Percentiles rank a stretch among this genome's conserved stretches.
Evolutionary conservation across 2,329 filamentous ascomycete genomes (phyloP).

Genomic region (Microdochium paspali): DNA sequence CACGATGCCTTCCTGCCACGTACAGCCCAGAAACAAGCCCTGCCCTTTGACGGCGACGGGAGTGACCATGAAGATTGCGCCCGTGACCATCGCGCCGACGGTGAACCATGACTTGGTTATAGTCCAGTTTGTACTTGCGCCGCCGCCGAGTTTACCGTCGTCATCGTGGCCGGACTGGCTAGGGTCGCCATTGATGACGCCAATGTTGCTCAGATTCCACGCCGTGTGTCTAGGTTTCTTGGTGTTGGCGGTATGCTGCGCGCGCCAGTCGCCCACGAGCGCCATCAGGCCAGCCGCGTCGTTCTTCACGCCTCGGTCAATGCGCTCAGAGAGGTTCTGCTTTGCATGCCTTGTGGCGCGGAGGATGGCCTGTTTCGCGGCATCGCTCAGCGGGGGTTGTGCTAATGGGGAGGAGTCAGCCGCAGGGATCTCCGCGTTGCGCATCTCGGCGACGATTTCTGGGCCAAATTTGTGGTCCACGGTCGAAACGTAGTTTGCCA

Average conservation of each 20-base stretch:
- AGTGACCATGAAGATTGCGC: slow-evolving; percentile 5
- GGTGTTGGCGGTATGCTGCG: slow-evolving; percentile 15
- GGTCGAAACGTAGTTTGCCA: slow-evolving; percentile 11
- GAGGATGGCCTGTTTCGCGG: slow-evolving; percentile 8
- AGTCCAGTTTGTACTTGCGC: slow-evolving; percentile 9
- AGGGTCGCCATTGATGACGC: slow-evolving; percentile 21
- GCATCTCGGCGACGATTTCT: slow-evolving; percentile 8
- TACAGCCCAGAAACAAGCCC: slow-evolving; percentile 1
- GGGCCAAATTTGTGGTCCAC: slow-evolving; percentile 8
- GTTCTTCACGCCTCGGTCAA: slow-evolving; percentile 17
- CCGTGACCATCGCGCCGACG: slow-evolving; percentile 7
- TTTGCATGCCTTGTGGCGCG: slow-evolving; percentile 13
- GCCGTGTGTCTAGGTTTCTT: slow-evolving; percentile 18
- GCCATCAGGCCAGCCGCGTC: slow-evolving; percentile 22
- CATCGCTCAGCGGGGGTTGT: slow-evolving; percentile 1
- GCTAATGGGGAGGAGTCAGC: not conserved
- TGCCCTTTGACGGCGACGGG: slow-evolving; percentile 7
- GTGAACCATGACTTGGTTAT: slow-evolving; percentile 9
- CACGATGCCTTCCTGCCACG: slow-evolving; percentile 14
- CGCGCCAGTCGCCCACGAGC: slow-evolving; percentile 23
- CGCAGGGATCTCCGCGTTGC: not conserved
- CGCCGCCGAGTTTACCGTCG: not conserved
- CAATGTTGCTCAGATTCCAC: slow-evolving; percentile 25
- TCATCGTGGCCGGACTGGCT: too few relatives aligned
- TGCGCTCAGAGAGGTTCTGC: slow-evolving; percentile 14